Conservation (phyloP, 768 basidiomycete genomes). For the Coprinopsis strossmayeri region DNA sequence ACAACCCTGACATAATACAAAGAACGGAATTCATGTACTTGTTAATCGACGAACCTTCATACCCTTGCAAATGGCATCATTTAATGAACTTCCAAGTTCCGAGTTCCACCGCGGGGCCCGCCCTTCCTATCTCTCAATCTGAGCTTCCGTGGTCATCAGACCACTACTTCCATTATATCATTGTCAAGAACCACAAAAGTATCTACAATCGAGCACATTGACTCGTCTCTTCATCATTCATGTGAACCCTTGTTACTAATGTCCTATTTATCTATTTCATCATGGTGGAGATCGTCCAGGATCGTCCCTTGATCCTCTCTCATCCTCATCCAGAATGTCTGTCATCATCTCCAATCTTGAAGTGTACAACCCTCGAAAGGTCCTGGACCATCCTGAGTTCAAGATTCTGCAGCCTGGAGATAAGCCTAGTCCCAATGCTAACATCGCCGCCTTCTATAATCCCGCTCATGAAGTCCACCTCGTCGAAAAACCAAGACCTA, state of each 20-base stretch:
- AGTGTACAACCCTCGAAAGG: conserved; percentile 48
- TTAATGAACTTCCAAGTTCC: not conserved
- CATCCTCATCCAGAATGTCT: not conserved
- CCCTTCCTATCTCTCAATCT: too few relatives aligned
- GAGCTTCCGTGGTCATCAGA: too few relatives aligned
- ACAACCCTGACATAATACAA: conserved; percentile 18
- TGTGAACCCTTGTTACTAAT: not conserved
- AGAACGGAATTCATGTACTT: too few relatives aligned
- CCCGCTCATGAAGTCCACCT: conserved; percentile 57
- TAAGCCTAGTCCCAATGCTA: conserved; percentile 39
- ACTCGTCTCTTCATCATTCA: not conserved
- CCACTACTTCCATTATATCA: too few relatives aligned
- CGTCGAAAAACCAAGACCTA: conserved; percentile 56
- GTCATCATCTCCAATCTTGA: conserved; percentile 27
- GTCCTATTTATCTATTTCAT: too few relatives aligned
- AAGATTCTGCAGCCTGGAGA: conserved; percentile 45
- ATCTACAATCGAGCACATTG: too few relatives aligned
- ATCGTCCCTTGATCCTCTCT: not conserved
- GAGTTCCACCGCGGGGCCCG: too few relatives aligned
- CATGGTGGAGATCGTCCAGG: too few relatives aligned
- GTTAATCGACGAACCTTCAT: too few relatives aligned
- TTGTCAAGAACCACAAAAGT: too few relatives aligned
- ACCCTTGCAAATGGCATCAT: conserved; percentile 4
- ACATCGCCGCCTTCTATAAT: conserved; percentile 63
- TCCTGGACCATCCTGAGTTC: conserved; percentile 51